phyloP scores from a whole-genome alignment of 345 rosid species.

The Dimocarpus longan region DNA sequence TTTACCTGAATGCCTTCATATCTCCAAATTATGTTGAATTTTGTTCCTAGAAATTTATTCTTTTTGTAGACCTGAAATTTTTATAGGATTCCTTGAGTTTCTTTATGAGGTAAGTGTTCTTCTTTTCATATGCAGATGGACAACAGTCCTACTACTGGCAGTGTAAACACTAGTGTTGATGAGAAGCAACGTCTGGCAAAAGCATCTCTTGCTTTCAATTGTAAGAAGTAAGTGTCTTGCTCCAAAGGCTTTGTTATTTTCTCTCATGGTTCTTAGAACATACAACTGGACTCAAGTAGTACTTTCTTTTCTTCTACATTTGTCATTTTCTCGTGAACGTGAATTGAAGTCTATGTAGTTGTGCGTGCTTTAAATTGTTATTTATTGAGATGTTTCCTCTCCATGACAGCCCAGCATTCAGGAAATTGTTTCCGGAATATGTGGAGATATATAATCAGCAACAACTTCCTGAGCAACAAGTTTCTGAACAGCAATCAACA shows the following conservation, averaged over 20 bases:
- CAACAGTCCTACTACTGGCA: conserved; percentile 95
- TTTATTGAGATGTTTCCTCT: conserved; percentile 15
- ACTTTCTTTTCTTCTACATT: background rate
- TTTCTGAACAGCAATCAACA: conserved; percentile 38
- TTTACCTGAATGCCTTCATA: background rate
- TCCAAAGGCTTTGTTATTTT: background rate
- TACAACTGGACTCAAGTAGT: background rate
- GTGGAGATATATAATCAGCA: conserved; percentile 76
- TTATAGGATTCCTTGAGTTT: background rate
- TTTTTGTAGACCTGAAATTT: conserved; percentile 7
- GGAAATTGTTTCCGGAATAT: conserved; percentile 91
- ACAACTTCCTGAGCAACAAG: conserved; percentile 55
- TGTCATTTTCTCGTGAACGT: background rate
- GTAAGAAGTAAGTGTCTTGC: conserved; percentile 75
- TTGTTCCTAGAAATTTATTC: background rate
- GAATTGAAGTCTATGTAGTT: background rate
- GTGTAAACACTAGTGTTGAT: conserved; percentile 71
- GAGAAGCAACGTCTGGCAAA: conserved; percentile 93
- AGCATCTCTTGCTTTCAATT: conserved; percentile 89
- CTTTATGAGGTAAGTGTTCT: conserved; percentile 14
- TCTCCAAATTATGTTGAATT: no score
- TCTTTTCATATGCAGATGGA: conserved; percentile 66
- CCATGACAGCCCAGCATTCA: conserved; percentile 70
- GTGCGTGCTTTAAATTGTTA: background rate
- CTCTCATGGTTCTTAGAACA: background rate